phyloP scores from a whole-genome alignment of 495 filamentous ascomycete species.

The Penicillium manginii region DNA sequence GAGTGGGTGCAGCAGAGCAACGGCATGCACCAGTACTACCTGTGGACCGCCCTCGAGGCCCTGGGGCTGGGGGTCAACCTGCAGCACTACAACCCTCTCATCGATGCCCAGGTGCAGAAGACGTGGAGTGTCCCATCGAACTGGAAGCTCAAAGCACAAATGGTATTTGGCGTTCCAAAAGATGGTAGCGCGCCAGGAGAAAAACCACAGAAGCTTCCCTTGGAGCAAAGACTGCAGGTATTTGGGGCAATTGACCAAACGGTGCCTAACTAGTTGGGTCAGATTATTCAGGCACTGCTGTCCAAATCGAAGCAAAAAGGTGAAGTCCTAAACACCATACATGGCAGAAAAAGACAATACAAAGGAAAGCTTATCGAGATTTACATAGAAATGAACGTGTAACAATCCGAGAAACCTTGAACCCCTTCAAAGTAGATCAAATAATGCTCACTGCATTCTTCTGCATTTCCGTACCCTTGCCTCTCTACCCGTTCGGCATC shows the following conservation, averaged over 20 bases:
- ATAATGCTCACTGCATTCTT: no score
- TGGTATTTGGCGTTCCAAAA: slow-evolving; percentile 39
- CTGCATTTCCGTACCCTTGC: no score
- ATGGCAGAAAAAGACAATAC: no score
- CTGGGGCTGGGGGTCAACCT: slow-evolving; percentile 45
- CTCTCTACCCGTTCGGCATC: no score
- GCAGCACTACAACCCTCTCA: slow-evolving; percentile 45
- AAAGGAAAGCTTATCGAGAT: no score
- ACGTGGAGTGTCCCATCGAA: slow-evolving; percentile 32
- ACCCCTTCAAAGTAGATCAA: no score
- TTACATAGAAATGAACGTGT: no score
- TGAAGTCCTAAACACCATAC: no score
- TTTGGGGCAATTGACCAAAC: neutral
- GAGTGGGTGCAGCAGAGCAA: slow-evolving; percentile 41
- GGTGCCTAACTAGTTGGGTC: neutral
- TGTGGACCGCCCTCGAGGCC: slow-evolving; percentile 44
- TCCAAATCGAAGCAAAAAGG: no score
- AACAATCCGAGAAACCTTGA: no score
- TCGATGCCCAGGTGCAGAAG: slow-evolving; percentile 32
- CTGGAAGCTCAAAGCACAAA: slow-evolving; percentile 40
- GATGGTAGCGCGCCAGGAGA: neutral
- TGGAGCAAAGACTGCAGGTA: slow-evolving; percentile 1
- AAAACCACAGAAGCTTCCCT: neutral
- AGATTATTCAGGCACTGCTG: neutral
- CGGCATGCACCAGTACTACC: slow-evolving; percentile 43